phyloP scores from a whole-genome alignment of 192 early-diverging fungal species.

The Geranomyces variabilis region DNA sequence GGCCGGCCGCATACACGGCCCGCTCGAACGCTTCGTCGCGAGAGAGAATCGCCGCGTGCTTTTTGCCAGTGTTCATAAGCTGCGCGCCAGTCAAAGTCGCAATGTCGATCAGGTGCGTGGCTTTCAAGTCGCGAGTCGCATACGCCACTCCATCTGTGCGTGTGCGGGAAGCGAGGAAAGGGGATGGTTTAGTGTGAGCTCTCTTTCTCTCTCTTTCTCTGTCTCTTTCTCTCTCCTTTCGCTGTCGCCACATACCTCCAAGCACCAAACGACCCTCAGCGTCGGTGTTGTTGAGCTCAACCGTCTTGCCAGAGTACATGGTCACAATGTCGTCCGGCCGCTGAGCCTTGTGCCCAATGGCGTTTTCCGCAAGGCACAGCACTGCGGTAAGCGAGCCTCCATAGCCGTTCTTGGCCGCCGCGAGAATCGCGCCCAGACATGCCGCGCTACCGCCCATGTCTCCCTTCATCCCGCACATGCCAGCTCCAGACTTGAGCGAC shows the following conservation, averaged over 20 bases:
- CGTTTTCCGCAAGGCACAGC: slow-evolving; percentile 61
- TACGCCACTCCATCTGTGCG: slow-evolving; percentile 57
- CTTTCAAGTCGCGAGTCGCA: slow-evolving; percentile 45
- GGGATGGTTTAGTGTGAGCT: slow-evolving; percentile 34
- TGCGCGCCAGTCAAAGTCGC: slow-evolving; percentile 61
- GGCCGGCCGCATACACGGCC: slow-evolving; percentile 41
- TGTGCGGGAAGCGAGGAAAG: slow-evolving; percentile 32
- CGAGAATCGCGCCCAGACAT: slow-evolving; percentile 51
- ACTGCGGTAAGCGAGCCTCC: slow-evolving; percentile 29
- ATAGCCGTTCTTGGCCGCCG: slow-evolving; percentile 42
- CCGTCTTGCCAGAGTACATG: slow-evolving; percentile 54
- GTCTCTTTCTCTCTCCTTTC: no score
- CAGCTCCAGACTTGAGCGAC: slow-evolving; percentile 43
- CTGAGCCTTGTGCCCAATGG: slow-evolving; percentile 38
- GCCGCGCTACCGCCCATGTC: slow-evolving; percentile 61
- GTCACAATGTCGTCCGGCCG: slow-evolving; percentile 51
- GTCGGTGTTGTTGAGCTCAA: slow-evolving; percentile 65
- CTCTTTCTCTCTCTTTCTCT: no score
- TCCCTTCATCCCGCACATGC: slow-evolving; percentile 48
- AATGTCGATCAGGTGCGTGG: slow-evolving; percentile 56
- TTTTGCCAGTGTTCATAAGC: slow-evolving; percentile 50
- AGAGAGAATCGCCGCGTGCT: slow-evolving; percentile 52
- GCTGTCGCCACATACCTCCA: background rate
- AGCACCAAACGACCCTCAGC: slow-evolving; percentile 29
- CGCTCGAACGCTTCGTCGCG: slow-evolving; percentile 44